Conservation (phyloP, 2,329 filamentous ascomycete species). For the Xenosphaeropsis pyriputrescens region DNA sequence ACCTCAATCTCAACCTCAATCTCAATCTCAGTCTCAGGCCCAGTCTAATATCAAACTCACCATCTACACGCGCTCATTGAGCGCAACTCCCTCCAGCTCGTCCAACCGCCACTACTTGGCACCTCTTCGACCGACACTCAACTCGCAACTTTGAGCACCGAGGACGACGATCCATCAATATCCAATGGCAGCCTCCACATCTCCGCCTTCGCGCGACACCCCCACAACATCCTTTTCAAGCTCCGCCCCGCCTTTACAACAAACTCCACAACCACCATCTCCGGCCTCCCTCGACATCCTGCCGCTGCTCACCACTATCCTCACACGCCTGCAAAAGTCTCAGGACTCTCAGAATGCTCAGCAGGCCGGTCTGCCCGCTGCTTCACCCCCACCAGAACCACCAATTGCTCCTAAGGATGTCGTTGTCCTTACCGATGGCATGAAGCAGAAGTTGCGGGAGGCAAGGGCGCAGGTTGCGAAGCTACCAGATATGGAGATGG, state of each 20-base stretch:
- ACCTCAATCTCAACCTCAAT: no score
- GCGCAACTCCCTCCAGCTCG: no score
- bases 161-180: neutral
- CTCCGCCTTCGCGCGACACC: neutral
- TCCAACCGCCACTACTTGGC: no score
- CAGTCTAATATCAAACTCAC: no score
- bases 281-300: slow-evolving; percentile 78
- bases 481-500: slow-evolving; percentile 56
- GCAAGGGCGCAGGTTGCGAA: slow-evolving; percentile 51
- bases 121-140: no score
- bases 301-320: slow-evolving; percentile 64
- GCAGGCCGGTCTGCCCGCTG: slow-evolving; percentile 8
- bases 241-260: slow-evolving; percentile 11
- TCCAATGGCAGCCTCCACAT: slow-evolving; percentile 1
- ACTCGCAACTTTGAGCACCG: neutral
- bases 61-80: no score
- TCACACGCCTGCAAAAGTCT: slow-evolving; percentile 52
- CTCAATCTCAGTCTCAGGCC: no score
- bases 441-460: slow-evolving; percentile 74
- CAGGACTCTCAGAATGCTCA: slow-evolving; percentile 21
- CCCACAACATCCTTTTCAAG: slow-evolving; percentile 8
- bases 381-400: slow-evolving; percentile 15
- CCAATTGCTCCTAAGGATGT: slow-evolving; percentile 50
- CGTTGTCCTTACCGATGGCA: slow-evolving; percentile 57
- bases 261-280: slow-evolving; percentile 46